These are phyloP conservation scores for Arctostaphylos glauca DNA, from an alignment of 148 eudicot species.

Conservation along the genomic window DNA sequence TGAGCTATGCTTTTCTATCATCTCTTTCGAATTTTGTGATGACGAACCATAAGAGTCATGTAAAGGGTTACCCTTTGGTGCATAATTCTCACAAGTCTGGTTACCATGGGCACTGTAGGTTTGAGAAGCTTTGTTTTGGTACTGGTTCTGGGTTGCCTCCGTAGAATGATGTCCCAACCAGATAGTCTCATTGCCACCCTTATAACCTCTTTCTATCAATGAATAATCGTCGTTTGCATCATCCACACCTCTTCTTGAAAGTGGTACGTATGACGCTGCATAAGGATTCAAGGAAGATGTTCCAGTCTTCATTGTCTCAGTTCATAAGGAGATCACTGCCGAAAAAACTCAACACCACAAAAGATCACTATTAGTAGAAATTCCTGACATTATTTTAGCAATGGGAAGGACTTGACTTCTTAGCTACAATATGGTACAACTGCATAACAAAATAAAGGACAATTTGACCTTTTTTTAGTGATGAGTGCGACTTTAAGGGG, in stretches of 20 bases:
- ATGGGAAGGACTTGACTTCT: not conserved
- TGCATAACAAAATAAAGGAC: not conserved
- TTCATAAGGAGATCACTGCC: constrained; percentile 26
- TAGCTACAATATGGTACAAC: not conserved
- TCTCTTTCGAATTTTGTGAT: constrained; percentile 32
- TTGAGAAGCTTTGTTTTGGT: constrained; percentile 26
- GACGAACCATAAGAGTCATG: constrained; percentile 33
- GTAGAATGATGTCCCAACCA: constrained; percentile 21
- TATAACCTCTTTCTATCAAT: constrained; percentile 13
- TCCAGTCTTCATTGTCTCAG: constrained; percentile 50
- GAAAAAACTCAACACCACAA: not conserved
- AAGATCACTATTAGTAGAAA: not conserved
- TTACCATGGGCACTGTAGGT: constrained; percentile 13
- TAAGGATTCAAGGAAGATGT: constrained; percentile 70
- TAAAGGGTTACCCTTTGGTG: constrained; percentile 37
- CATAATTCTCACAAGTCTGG: constrained; percentile 26
- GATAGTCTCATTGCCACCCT: constrained; percentile 21
- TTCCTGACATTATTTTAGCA: not conserved
- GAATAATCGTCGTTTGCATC: constrained; percentile 32
- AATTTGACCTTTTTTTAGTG: not conserved
- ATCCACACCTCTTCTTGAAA: constrained; percentile 48
- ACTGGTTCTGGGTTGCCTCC: constrained; percentile 21
- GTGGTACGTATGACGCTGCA: constrained; percentile 71
- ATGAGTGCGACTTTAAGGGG: not conserved
- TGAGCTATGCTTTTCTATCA: constrained; percentile 28